These are phyloP conservation scores for Apiospora marii DNA, from an alignment of 2,329 filamentous ascomycete species.

Conservation along the genomic window DNA sequence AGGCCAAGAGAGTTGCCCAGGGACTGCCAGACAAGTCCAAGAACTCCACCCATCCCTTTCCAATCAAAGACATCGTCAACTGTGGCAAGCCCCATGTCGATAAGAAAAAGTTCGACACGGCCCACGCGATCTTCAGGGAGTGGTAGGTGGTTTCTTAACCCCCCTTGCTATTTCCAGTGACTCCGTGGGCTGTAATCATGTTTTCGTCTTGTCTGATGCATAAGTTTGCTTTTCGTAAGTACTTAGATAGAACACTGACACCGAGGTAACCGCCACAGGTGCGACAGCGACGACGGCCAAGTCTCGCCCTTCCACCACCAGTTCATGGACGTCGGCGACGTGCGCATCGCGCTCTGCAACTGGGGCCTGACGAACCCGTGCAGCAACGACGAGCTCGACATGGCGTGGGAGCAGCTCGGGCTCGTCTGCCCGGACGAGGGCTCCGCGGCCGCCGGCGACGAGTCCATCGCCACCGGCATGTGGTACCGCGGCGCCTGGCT, in stretches of 20 bases:
- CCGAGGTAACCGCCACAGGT: neutral
- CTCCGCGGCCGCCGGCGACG: neutral
- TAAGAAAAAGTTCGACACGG: neutral
- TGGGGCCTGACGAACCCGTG: conserved; percentile 5
- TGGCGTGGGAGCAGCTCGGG: neutral
- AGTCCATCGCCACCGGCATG: neutral
- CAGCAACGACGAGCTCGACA: neutral
- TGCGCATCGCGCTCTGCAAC: conserved; percentile 9
- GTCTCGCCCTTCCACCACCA: neutral
- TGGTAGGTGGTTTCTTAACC: neutral
- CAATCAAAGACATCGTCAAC: neutral
- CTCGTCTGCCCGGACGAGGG: neutral
- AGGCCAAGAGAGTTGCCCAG: neutral
- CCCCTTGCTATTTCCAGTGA: neutral
- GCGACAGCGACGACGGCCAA: neutral
- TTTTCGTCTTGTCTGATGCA: neutral
- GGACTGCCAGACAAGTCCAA: neutral
- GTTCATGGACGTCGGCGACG: neutral
- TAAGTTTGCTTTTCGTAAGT: too few species aligned
- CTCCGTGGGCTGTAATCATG: neutral
- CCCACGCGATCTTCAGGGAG: neutral
- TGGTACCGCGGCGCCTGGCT: conserved; percentile 3
- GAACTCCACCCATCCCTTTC: neutral
- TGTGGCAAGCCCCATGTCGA: neutral
- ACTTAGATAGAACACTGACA: too few species aligned